Percentiles rank a stretch among this genome's conserved stretches.
These are phyloP conservation scores for Psophocarpus tetragonolobus DNA, from an alignment of 306 rosid genomes.

Conservation along the genomic window DNA sequence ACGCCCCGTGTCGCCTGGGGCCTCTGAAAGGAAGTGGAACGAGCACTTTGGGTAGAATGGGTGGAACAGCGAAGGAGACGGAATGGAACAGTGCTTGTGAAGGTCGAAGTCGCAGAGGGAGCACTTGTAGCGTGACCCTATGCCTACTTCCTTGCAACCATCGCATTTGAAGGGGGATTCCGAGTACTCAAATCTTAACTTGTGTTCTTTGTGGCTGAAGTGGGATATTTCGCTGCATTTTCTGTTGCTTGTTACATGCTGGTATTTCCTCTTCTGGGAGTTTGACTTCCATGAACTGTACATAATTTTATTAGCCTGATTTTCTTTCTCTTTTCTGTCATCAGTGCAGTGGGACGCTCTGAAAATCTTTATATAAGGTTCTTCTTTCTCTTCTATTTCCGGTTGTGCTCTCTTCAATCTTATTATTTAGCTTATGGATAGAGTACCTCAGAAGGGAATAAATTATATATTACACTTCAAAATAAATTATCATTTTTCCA, in stretches of 20 bases:
- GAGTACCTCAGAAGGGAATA: conserved; percentile 49
- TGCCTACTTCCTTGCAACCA: conserved; percentile 92
- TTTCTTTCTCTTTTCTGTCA: neutral
- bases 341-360: neutral
- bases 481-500: too few relatives aligned
- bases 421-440: conserved; percentile 46
- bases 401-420: too few relatives aligned
- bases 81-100: conserved; percentile 82
- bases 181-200: conserved; percentile 69
- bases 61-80: conserved; percentile 60
- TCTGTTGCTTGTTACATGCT: neutral
- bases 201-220: conserved; percentile 82
- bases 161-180: conserved; percentile 90
- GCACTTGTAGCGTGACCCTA: conserved; percentile 83
- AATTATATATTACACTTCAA: too few relatives aligned
- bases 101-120: conserved; percentile 78
- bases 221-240: conserved; percentile 77
- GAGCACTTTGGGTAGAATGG: conserved; percentile 88
- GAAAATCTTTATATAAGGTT: neutral
- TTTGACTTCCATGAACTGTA: neutral
- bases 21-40: conserved; percentile 69
- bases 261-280: neutral
- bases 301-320: neutral
- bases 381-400: neutral
- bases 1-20: conserved; percentile 63